phyloP scores from a whole-genome alignment of 768 basidiomycete species.

The Crassisporium funariophilum region DNA sequence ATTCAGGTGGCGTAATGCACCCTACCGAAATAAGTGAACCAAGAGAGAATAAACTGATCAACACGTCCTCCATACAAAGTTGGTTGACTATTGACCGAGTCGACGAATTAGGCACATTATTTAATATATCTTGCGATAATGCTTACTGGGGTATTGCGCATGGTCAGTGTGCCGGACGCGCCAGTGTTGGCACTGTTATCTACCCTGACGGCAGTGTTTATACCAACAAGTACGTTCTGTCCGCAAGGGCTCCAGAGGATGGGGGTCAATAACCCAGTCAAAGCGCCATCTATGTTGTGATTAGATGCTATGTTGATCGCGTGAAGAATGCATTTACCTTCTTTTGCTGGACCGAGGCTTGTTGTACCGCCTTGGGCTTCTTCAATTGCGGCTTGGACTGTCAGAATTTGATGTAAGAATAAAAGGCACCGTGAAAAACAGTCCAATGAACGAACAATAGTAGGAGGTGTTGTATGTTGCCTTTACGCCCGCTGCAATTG shows the following conservation, averaged over 20 bases:
- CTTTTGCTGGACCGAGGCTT: slow-evolving; percentile 16
- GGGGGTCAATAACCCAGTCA: slow-evolving; percentile 12
- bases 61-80: slow-evolving; percentile 11
- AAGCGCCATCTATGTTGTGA: neutral
- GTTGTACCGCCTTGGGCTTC: slow-evolving; percentile 9
- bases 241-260: slow-evolving; percentile 25
- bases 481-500: slow-evolving; percentile 17
- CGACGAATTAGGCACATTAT: neutral
- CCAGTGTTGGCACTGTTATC: slow-evolving; percentile 19
- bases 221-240: slow-evolving; percentile 14
- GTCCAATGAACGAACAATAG: slow-evolving; percentile 13
- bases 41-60: too few relatives aligned
- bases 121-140: neutral
- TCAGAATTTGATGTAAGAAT: neutral
- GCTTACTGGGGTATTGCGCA: slow-evolving; percentile 19
- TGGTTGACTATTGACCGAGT: slow-evolving; percentile 4
- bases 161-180: slow-evolving; percentile 15
- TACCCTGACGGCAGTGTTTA: slow-evolving; percentile 21
- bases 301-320: neutral
- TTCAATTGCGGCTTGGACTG: slow-evolving; percentile 20
- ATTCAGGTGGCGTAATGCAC: too few relatives aligned
- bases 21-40: too few relatives aligned
- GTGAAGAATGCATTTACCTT: neutral
- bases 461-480: slow-evolving; percentile 17
- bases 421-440: neutral